Conservation (phyloP, 768 basidiomycete genomes). For the Tulasnella sp. region DNA sequence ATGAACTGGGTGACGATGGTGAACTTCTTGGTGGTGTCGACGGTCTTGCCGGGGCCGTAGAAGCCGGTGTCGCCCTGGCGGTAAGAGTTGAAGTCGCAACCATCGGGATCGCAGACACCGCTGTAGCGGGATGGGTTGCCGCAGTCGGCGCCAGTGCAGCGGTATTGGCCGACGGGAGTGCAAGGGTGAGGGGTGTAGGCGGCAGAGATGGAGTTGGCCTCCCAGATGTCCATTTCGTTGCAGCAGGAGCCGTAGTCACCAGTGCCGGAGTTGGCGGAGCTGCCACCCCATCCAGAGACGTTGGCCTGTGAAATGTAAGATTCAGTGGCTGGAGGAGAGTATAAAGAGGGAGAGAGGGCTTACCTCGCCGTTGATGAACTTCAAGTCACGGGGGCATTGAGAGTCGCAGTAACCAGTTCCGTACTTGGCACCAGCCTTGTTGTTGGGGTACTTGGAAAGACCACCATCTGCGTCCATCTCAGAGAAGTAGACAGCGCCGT, state of each 20-base stretch:
- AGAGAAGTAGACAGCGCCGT: constrained; percentile 58
- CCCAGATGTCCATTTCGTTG: constrained; percentile 59
- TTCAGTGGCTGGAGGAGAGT: not conserved
- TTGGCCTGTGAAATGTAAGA: constrained; percentile 42
- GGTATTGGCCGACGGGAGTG: constrained; percentile 40
- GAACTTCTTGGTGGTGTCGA: constrained; percentile 51
- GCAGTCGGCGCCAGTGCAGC: constrained; percentile 41
- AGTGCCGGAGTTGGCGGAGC: constrained; percentile 43
- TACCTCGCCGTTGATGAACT: constrained; percentile 56
- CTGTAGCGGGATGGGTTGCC: constrained; percentile 27
- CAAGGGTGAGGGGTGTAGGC: constrained; percentile 55
- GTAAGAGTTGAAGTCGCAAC: constrained; percentile 62
- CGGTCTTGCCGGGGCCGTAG: constrained; percentile 46
- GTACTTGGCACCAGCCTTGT: constrained; percentile 57
- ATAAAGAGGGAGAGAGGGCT: not conserved
- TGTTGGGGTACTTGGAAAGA: constrained; percentile 44
- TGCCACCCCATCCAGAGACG: constrained; percentile 42
- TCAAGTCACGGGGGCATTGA: constrained; percentile 57
- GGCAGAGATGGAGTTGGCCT: constrained; percentile 51
- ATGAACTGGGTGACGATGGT: constrained; percentile 60
- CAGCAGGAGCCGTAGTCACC: constrained; percentile 51
- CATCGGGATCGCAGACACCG: constrained; percentile 49
- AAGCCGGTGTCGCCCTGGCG: constrained; percentile 49
- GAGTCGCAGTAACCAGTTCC: constrained; percentile 66
- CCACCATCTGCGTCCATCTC: constrained; percentile 60